A percentile compares a stretch with the other conserved stretches of the same genome.
Evolutionary conservation across 306 rosid species (phyloP).

Genomic region (Dicorynia guianensis): DNA sequence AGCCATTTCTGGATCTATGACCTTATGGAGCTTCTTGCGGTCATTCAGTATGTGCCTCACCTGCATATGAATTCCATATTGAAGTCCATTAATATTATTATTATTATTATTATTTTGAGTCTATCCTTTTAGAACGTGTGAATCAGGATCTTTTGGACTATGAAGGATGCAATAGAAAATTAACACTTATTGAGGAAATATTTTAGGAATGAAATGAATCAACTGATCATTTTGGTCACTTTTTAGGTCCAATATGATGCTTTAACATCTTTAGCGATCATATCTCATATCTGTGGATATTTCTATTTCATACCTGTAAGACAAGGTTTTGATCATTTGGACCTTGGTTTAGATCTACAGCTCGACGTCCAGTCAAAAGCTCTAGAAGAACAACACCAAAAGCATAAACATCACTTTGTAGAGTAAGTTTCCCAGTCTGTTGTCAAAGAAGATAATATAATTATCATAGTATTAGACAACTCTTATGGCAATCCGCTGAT

Average conservation of each 20-base stretch:
- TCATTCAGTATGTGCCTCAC: slow-evolving; percentile 86
- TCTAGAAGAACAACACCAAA: slow-evolving; percentile 98
- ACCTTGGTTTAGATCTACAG: slow-evolving; percentile 88
- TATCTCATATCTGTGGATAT: not conserved
- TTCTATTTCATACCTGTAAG: slow-evolving; percentile 64
- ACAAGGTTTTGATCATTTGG: slow-evolving; percentile 95
- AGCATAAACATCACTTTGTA: slow-evolving; percentile 97
- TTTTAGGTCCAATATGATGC: no score
- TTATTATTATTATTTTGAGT: no score
- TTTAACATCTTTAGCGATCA: slow-evolving; percentile 10
- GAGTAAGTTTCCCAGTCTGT: slow-evolving; percentile 95
- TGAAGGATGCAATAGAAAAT: no score
- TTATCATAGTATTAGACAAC: slow-evolving; percentile 2
- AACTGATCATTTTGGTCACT: no score
- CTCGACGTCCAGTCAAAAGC: slow-evolving; percentile 93
- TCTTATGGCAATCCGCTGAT: not conserved
- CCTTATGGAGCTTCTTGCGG: slow-evolving; percentile 77
- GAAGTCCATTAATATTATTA: no score
- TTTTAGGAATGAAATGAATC: no score
- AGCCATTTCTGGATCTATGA: slow-evolving; percentile 82
- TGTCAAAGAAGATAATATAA: slow-evolving; percentile 32
- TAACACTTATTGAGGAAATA: no score
- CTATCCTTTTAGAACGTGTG: not conserved
- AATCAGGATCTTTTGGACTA: slow-evolving; percentile 13
- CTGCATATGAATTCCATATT: slow-evolving; percentile 48